These are phyloP conservation scores for Aquilaria malaccensis DNA, from an alignment of 345 rosid species.

Conservation along the genomic window DNA sequence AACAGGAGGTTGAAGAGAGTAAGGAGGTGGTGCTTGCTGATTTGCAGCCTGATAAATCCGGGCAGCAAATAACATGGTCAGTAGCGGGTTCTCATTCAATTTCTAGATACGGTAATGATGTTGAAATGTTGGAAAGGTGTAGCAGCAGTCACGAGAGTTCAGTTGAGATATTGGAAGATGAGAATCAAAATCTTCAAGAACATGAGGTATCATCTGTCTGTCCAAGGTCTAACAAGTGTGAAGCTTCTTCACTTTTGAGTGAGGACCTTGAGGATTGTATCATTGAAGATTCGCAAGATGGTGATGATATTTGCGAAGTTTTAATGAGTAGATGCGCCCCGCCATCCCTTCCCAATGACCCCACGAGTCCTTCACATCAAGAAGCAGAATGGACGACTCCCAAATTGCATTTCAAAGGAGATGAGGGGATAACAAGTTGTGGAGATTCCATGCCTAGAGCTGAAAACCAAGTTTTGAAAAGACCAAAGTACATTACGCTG, in stretches of 20 bases:
- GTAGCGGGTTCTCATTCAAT: conserved; percentile 8
- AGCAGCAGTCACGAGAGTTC: conserved; percentile 19
- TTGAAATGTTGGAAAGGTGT: conserved; percentile 13
- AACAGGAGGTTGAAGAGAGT: conserved; percentile 47
- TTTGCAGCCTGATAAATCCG: conserved; percentile 22
- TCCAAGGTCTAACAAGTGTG: neutral
- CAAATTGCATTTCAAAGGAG: conserved; percentile 1
- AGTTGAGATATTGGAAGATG: conserved; percentile 12
- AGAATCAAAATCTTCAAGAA: conserved; percentile 6
- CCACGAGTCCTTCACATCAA: neutral
- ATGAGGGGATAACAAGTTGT: neutral
- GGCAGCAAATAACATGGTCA: conserved; percentile 1
- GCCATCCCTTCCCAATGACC: neutral
- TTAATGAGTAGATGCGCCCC: conserved; percentile 3
- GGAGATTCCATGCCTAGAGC: conserved; percentile 4
- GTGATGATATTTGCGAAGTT: conserved; percentile 3
- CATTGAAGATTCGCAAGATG: conserved; percentile 27
- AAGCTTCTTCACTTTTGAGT: conserved; percentile 8
- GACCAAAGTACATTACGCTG: neutral
- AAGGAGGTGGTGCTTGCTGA: conserved; percentile 19
- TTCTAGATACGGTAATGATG: neutral
- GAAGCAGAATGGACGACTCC: neutral
- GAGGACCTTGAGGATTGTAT: conserved; percentile 10
- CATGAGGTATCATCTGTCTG: conserved; percentile 8
- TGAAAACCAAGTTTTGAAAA: conserved; percentile 5